These are phyloP conservation scores for Diaporthe eres DNA, from an alignment of 2,329 filamentous ascomycete species.

Conservation along the genomic window DNA sequence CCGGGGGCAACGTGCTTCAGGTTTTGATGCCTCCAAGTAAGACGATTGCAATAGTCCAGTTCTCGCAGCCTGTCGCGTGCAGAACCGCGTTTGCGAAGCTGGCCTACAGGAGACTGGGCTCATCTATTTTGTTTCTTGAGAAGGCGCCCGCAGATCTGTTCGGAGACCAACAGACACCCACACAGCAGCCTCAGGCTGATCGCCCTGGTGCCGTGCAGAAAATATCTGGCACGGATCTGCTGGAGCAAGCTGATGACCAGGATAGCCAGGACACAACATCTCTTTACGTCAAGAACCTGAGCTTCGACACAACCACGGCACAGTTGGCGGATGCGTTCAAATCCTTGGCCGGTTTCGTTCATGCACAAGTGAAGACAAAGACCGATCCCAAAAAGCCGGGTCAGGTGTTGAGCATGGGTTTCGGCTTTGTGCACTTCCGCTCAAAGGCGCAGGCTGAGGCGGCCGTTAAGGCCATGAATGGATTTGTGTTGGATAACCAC, in stretches of 20 bases:
- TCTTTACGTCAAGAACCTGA: constrained; percentile 93
- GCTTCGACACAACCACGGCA: constrained; percentile 87
- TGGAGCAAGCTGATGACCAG: constrained; percentile 68
- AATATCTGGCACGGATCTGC: constrained; percentile 76
- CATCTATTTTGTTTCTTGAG: constrained; percentile 92
- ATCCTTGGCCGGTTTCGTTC: constrained; percentile 88
- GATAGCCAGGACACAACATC: constrained; percentile 79
- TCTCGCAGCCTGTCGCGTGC: constrained; percentile 82
- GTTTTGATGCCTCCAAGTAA: constrained; percentile 94
- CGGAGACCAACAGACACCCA: constrained; percentile 50
- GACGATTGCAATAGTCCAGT: constrained; percentile 95
- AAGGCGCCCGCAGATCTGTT: constrained; percentile 92
- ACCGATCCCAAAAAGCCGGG: constrained; percentile 91
- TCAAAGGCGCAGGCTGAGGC: constrained; percentile 83
- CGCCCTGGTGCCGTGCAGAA: constrained; percentile 67
- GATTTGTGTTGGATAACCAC: constrained; percentile 88
- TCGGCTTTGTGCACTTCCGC: constrained; percentile 93
- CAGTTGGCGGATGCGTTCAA: constrained; percentile 83
- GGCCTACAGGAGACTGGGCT: constrained; percentile 91
- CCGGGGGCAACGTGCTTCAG: constrained; percentile 81
- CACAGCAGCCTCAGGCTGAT: constrained; percentile 50
- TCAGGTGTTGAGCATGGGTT: constrained; percentile 94
- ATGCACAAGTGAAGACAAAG: constrained; percentile 93
- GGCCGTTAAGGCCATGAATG: constrained; percentile 89
- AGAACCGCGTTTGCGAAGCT: constrained; percentile 87